A percentile compares a stretch with the other conserved stretches of the same genome.
Evolutionary conservation across 73 alveolate genomes (phyloP).

Genomic region (Paramecium primaurelia): DNA sequence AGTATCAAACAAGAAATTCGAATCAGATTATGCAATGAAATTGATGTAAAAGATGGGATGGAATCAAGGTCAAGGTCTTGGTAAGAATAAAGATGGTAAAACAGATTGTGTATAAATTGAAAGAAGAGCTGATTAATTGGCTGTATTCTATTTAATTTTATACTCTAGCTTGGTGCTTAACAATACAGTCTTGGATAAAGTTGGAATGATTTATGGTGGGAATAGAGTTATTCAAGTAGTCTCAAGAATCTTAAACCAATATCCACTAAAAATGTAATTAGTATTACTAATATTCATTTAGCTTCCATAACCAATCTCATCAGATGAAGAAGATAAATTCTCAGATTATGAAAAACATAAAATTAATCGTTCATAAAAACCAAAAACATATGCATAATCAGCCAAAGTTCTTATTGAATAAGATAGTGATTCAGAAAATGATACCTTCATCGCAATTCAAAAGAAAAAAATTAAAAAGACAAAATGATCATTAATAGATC

Average conservation of each 20-base stretch:
- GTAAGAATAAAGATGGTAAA: not conserved
- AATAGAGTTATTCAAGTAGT: slow-evolving; percentile 25
- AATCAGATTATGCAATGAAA: slow-evolving; percentile 42
- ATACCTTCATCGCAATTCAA: not conserved
- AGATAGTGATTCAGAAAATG: slow-evolving; percentile 9
- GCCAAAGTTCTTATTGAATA: not conserved
- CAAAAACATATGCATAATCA: not conserved
- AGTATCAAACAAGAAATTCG: not conserved
- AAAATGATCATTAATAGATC: not conserved
- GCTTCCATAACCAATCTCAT: not conserved
- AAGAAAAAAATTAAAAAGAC: not conserved
- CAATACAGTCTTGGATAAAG: not conserved
- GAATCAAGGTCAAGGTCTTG: slow-evolving; percentile 30
- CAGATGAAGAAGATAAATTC: slow-evolving; percentile 19
- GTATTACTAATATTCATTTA: not conserved
- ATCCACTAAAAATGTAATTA: not conserved
- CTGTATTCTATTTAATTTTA: not conserved
- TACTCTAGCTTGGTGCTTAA: not conserved
- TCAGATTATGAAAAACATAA: slow-evolving; percentile 35
- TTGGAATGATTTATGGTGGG: slow-evolving; percentile 48
- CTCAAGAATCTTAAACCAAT: slow-evolving; percentile 31
- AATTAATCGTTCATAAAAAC: not conserved
- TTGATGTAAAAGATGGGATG: slow-evolving; percentile 35
- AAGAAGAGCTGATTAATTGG: slow-evolving; percentile 21
- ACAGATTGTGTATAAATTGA: slow-evolving; percentile 17